Evolutionary conservation across 108 stramenopile genomes (phyloP), one percentile per base, ranked within the genome.

Genomic region (Nitzschia sp.): DNA sequence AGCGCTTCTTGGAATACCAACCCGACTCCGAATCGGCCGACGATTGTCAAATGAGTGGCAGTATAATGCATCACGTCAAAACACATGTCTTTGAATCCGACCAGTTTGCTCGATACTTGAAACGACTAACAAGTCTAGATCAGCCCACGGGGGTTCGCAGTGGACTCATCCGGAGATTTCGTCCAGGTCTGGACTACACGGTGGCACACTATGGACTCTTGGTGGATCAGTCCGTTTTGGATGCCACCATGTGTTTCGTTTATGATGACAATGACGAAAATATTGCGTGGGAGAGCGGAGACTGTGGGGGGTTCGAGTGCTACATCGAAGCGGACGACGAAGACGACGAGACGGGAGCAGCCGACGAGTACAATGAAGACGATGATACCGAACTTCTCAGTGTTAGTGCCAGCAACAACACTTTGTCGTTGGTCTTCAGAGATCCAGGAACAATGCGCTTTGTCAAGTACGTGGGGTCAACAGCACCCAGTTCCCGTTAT

Each of bases 151-250:
- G 84, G 0, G 78, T 84, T 23, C 0, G 32, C 6, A 71, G 85
- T 11, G 84, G 85, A 0, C 50, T 79, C n/a, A 82, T 93, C 17
- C 81, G 98, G 35, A 84, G 96, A 6, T 98, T 98, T 75, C 91
- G 98, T 0, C 95, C 96, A 17, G 98, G 98, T 0, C 76, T 97
- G 27, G 98, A 98, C 78, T 98, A 98, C 68, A 97, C 96, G 1
- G 96, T 98, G 22, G 98, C 98, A 2, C 95, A 97, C 63, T 86
- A 96, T 76, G 94, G 94, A 1, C 75, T 93, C 16, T 58, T 93
- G 31, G 87, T 87, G 26, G 72, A 79, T 0, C 48, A 77, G 54
- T 45, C 87, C 25, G 92, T 94, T 5, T 66, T 97, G 68, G 96
- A 97, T 76, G 93, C 92, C 44, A 96, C 94, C 15, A 68, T 97